phyloP scores from a whole-genome alignment of 1,139 yeast species.

The Petasospora fabianii region DNA sequence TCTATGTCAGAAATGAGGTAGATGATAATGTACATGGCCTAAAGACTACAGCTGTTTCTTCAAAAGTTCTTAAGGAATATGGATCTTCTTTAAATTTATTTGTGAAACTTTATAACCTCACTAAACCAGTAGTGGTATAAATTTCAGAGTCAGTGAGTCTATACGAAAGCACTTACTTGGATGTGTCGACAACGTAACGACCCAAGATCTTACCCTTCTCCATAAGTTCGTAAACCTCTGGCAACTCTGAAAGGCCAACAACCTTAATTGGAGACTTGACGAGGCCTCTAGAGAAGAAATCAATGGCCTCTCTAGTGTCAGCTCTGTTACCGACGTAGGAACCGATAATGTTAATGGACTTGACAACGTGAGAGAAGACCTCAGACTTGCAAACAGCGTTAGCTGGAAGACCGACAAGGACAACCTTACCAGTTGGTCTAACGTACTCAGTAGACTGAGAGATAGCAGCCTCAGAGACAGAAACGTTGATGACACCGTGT shows the following conservation, averaged over 20 bases:
- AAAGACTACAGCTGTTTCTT: not conserved
- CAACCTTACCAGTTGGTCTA: conserved; percentile 58
- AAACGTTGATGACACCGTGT: conserved; percentile 60
- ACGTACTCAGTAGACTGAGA: conserved; percentile 53
- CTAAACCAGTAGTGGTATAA: conserved; percentile 1
- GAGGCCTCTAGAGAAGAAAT: conserved; percentile 61
- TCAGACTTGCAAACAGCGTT: conserved; percentile 52
- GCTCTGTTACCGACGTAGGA: conserved; percentile 74
- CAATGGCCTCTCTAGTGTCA: conserved; percentile 65
- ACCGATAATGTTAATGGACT: conserved; percentile 53
- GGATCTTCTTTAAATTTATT: not conserved
- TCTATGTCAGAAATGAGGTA: not conserved
- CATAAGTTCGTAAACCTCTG: conserved; percentile 53
- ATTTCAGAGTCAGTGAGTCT: not conserved
- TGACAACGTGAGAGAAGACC: conserved; percentile 56
- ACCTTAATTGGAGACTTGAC: conserved; percentile 60
- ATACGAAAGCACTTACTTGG: conserved; percentile 33
- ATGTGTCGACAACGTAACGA: conserved; percentile 60
- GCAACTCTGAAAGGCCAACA: conserved; percentile 55
- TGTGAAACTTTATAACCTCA: not conserved
- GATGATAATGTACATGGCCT: not conserved
- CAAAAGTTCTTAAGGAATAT: not conserved
- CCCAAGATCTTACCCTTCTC: conserved; percentile 60
- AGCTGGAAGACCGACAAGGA: conserved; percentile 63
- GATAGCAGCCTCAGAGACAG: conserved; percentile 57